Percentiles rank a stretch among this genome's conserved stretches.
Conservation (phyloP, 495 filamentous ascomycete species). For the Gamarada debralockiae region DNA sequence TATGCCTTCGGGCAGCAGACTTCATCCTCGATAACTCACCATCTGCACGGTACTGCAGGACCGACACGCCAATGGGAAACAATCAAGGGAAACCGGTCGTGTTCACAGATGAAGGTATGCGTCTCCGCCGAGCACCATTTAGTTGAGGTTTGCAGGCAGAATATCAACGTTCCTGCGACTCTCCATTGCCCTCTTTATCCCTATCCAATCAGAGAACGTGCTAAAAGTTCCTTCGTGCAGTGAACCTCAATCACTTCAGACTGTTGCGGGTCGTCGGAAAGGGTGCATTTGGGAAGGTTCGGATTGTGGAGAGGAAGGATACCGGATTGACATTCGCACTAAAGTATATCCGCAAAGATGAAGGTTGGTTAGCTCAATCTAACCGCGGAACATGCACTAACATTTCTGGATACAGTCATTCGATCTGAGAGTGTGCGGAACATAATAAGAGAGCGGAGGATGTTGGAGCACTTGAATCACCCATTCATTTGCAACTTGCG, state of each 20-base stretch:
- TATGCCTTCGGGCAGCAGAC: constrained; percentile 16
- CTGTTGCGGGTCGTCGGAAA: constrained; percentile 93
- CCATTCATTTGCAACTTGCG: constrained; percentile 97
- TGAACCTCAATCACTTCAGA: constrained; percentile 96
- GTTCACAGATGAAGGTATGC: constrained; percentile 87
- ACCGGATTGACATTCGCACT: constrained; percentile 82
- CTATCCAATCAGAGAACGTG: background rate
- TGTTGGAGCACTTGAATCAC: constrained; percentile 97
- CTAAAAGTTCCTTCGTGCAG: constrained; percentile 37
- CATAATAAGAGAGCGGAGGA: constrained; percentile 93
- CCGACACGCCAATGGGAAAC: constrained; percentile 70
- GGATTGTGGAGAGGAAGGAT: constrained; percentile 97
- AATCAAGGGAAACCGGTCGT: constrained; percentile 88
- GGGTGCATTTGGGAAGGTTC: constrained; percentile 96
- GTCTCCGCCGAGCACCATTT: constrained; percentile 11
- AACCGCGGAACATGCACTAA: constrained; percentile 10
- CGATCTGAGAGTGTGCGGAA: constrained; percentile 97
- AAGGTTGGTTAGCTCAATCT: constrained; percentile 58
- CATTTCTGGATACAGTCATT: constrained; percentile 63
- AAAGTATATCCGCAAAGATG: constrained; percentile 99
- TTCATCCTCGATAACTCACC: background rate
- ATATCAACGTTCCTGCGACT: background rate
- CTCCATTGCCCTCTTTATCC: background rate
- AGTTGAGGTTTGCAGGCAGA: background rate
- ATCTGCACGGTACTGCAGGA: background rate